Conservation (phyloP, 345 rosid genomes). For the Gossypium mustelinum region DNA sequence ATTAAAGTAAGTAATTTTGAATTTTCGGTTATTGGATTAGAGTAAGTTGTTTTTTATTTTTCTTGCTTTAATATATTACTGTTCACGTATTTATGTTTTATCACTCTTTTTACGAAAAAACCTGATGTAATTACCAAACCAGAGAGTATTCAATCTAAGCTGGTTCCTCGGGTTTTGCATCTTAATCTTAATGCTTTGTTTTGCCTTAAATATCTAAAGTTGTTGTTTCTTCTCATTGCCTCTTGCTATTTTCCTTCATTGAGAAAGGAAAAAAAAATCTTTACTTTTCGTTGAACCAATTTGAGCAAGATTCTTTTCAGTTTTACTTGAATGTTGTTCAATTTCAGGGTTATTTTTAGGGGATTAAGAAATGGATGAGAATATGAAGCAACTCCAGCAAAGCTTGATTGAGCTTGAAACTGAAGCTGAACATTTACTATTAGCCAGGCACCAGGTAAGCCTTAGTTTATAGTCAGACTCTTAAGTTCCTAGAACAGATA, state of each 20-base stretch:
- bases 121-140: neutral
- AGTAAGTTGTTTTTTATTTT: neutral
- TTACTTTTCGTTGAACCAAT: neutral
- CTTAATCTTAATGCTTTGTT: neutral
- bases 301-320: neutral
- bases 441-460: constrained; percentile 57
- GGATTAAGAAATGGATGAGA: constrained; percentile 49
- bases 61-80: neutral
- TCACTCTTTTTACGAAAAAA: neutral
- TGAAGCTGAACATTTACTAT: constrained; percentile 66
- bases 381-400: constrained; percentile 44
- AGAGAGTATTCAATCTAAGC: neutral
- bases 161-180: neutral
- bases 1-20: too few species aligned
- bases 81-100: neutral
- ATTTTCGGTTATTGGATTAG: neutral
- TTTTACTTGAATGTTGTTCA: neutral
- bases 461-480: neutral
- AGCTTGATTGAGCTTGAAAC: constrained; percentile 53
- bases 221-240: neutral
- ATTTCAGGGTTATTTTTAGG: neutral
- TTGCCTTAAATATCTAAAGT: neutral
- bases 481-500: constrained; percentile 1
- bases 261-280: neutral
- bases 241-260: neutral